Base-by-base conservation (phyloP, 306 rosid genomes). In the Vigna radiata region DNA sequence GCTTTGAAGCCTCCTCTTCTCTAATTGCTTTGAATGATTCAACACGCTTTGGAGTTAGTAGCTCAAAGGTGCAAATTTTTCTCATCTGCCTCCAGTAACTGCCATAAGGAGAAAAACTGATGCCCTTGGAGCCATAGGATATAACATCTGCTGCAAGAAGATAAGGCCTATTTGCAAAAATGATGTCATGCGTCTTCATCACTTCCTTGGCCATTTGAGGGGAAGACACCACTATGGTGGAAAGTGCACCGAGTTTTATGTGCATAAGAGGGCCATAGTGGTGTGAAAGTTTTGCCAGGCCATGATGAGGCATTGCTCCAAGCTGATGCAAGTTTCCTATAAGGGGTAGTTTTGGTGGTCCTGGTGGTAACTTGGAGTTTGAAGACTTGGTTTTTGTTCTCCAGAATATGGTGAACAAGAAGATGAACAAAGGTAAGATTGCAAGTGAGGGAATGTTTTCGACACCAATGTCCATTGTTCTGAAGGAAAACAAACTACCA, bases 251-350 rank as follows among this genome's bases (percentile, higher is more conserved):
- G 36, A 81, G 81, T 16, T 78, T 62, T 0, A 89, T 60, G 59
- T 84, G 86, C 92, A 88, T 88, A 0, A 88, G 50, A 39, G 91
- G 86, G 11, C 91, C 91, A 82, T 83, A 17, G 14, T 56, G 77
- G 8, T 72, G 29, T n/a, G 90, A 75, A 23, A 89, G 60, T 9
- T 81, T 23, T 66, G 71, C 19, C 0, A 83, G 44, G 49, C 75
- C 2, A 1, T 55, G 87, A 41, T 83, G 87, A 0, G 84, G 78
- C n/a, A 53, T 65, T 36, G 44, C 70, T 3, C 62, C 60, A 4
- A 79, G 64, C 12, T 83, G 74, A 27, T 83, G 87, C 11, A 83
- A 16, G 75, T 77, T 83, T 39, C 84, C 87, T n/a, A 79, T 75
- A 6, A 83, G 14, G 0, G 81, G 84, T 6, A 83, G 78, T n/a